Evolutionary conservation across 2,329 filamentous ascomycete species (phyloP).

Genomic region (Cladophialophora chaetospira): DNA sequence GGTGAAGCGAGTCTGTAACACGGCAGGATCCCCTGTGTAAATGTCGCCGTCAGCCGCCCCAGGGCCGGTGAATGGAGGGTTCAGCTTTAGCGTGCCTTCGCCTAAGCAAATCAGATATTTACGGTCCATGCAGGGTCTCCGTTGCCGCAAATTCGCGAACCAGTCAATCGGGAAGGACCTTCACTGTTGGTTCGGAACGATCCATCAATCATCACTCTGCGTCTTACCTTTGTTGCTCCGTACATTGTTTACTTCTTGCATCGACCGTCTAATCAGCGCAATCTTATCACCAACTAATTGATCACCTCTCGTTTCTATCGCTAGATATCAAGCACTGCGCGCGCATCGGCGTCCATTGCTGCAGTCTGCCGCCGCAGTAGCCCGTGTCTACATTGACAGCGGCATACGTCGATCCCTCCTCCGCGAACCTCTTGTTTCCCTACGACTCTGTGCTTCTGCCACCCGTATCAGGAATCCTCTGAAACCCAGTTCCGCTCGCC

Average conservation of each 20-base stretch:
- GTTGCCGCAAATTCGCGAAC: background rate
- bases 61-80: background rate
- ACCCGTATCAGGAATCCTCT: no score
- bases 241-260: conserved; percentile 6
- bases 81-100: conserved; percentile 4
- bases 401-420: no score
- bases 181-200: conserved; percentile 7
- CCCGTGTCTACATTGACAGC: no score
- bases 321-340: no score
- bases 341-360: no score
- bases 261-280: background rate
- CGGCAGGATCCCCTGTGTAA: background rate
- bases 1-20: background rate
- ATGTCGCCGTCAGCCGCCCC: background rate
- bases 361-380: no score
- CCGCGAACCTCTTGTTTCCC: no score
- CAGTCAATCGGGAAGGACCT: background rate
- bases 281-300: background rate
- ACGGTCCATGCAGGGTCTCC: background rate
- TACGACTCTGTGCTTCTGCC: no score
- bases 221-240: background rate
- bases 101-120: conserved; percentile 18
- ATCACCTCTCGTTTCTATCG: no score
- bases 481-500: no score
- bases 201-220: conserved; percentile 10